These are phyloP conservation scores for Thymus quinquecostatus DNA, from an alignment of 257 asterid species.

Conservation along the genomic window DNA sequence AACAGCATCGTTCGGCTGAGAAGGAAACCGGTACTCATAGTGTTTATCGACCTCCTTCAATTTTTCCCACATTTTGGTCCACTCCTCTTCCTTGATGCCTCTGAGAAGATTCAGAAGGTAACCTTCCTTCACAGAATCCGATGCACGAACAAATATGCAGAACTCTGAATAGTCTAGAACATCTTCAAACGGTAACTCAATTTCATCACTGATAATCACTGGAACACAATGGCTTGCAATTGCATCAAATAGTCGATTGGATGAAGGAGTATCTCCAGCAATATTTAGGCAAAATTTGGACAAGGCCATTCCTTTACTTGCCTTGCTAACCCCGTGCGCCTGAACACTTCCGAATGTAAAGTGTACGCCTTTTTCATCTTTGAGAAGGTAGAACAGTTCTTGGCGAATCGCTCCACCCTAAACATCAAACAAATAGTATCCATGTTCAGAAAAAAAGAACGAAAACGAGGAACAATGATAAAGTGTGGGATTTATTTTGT, in stretches of 20 bases:
- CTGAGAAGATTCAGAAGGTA: slow-evolving; percentile 65
- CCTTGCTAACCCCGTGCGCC: slow-evolving; percentile 55
- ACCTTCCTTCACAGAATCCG: slow-evolving; percentile 61
- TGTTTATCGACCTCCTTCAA: slow-evolving; percentile 49
- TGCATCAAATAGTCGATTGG: slow-evolving; percentile 84
- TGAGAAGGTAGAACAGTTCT: slow-evolving; percentile 73
- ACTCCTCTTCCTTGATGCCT: slow-evolving; percentile 49
- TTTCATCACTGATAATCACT: slow-evolving; percentile 74
- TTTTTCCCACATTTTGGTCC: slow-evolving; percentile 76
- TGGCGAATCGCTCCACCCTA: slow-evolving; percentile 88
- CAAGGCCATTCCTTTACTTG: slow-evolving; percentile 66
- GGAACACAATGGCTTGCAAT: slow-evolving; percentile 86
- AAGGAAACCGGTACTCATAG: slow-evolving; percentile 72
- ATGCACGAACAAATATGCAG: slow-evolving; percentile 54
- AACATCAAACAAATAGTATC: slow-evolving; percentile 22
- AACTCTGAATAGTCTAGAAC: slow-evolving; percentile 70
- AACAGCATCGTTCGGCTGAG: slow-evolving; percentile 62
- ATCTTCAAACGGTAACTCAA: slow-evolving; percentile 79
- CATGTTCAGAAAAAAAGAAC: not conserved
- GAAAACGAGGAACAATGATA: not conserved
- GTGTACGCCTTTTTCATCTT: slow-evolving; percentile 69
- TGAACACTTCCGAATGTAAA: slow-evolving; percentile 67
- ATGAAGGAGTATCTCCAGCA: slow-evolving; percentile 92
- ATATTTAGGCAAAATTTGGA: slow-evolving; percentile 81
- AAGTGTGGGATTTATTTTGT: not conserved